Base-by-base conservation (phyloP, 345 rosid genomes). In the Eutrema heterophyllum region DNA sequence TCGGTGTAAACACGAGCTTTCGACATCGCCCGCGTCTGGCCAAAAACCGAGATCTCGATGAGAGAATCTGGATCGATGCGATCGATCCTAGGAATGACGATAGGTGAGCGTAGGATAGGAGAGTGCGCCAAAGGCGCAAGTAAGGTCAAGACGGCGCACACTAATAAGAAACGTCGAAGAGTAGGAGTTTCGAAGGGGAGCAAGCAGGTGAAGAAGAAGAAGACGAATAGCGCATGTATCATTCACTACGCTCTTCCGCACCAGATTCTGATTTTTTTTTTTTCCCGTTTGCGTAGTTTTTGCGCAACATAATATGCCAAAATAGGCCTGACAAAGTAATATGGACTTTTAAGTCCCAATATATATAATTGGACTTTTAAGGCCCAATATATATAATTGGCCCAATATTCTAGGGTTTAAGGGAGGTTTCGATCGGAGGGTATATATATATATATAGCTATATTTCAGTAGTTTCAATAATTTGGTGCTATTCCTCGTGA, bases 1-100 rank as follows among this genome's bases (percentile, higher is more conserved):
- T 95, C 96, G 9, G 96, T 18, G 80, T 92, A 95, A 49, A 92
- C 97, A 29, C 92, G 85, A 29, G 99, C 83, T 76, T 95, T 95
- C 67, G 97, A 95, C 98, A 95, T 92, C 82, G 66, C 73, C 59
- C 74, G 7, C 30, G 21, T 51, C 61, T 66, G 79, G 18, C 41
- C 58, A 29, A 29, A 72, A 66, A 7, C 73, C 44, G 82, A 76
- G 86, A 84, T 82, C 87, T 80, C 72, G 57, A 6, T 39, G 36
- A 39, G 27, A 33, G 44, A 44, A 51, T 39, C 62, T 5, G 43
- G 67, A 38, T n/a, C n/a, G n/a, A n/a, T n/a, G n/a, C n/a, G n/a
- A n/a, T n/a, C n/a, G n/a, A n/a, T n/a, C n/a, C n/a, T n/a, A n/a
- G 69, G 6, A 30, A 33, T 10, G 69, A 18, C 18, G 33, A 26